Conservation (phyloP, 306 rosid genomes). For the Cucurbita ficifolia region DNA sequence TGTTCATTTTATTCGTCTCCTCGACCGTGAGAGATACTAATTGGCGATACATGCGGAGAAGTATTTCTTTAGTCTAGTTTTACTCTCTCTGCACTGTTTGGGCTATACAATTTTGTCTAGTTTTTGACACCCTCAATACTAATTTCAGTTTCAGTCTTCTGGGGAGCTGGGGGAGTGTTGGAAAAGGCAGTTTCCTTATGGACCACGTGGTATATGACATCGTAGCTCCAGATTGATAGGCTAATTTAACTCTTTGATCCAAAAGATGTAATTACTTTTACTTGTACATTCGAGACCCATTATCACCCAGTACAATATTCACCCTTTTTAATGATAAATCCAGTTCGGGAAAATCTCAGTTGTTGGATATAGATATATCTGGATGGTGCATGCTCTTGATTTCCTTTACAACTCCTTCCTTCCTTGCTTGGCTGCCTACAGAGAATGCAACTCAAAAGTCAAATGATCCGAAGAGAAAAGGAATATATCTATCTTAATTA, state of each 20-base stretch:
- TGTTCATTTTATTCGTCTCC: not conserved
- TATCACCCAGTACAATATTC: not conserved
- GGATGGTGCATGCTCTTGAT: not conserved
- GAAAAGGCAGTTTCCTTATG: not conserved
- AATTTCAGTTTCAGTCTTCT: not conserved
- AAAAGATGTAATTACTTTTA: not conserved
- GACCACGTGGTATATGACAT: not conserved
- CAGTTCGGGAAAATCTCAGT: not conserved
- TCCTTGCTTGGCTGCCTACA: not conserved
- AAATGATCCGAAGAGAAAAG: not conserved
- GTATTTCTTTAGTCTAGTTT: not conserved
- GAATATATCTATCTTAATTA: not conserved
- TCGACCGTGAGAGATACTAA: not conserved
- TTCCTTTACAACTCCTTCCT: not conserved
- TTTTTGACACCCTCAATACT: not conserved
- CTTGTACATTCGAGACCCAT: not conserved
- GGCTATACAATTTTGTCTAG: conserved; percentile 6
- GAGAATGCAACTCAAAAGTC: not conserved
- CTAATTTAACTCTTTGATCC: not conserved
- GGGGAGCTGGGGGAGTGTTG: not conserved
- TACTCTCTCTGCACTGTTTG: not conserved
- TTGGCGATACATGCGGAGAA: not conserved
- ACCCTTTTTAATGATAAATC: not conserved
- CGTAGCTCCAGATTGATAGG: conserved; percentile 8
- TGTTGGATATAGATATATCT: not conserved